These are phyloP conservation scores for Lentinula lateritia DNA, from an alignment of 768 basidiomycete species.

Conservation along the genomic window DNA sequence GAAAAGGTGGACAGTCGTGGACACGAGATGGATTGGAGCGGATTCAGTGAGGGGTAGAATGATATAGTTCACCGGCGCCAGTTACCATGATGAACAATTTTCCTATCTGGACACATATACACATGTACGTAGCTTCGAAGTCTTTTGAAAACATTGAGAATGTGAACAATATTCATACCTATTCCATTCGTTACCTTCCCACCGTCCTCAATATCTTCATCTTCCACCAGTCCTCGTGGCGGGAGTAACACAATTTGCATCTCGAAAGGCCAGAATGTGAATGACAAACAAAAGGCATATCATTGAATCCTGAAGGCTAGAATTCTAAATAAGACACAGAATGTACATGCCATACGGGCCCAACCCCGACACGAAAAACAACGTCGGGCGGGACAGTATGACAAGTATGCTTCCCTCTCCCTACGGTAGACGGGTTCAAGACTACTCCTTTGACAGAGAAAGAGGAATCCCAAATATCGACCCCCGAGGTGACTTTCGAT, in stretches of 20 bases:
- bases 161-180: not conserved
- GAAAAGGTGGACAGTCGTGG: not conserved
- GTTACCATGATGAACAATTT: too few species aligned
- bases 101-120: too few species aligned
- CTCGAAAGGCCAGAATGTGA: too few species aligned
- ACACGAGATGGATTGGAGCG: too few species aligned
- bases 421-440: not conserved
- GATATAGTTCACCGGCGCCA: too few species aligned
- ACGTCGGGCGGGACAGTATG: not conserved
- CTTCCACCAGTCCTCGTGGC: too few species aligned
- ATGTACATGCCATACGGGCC: constrained; percentile 5
- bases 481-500: constrained; percentile 4
- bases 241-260: too few species aligned
- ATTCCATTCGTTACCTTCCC: not conserved
- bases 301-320: too few species aligned
- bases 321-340: not conserved
- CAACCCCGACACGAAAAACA: not conserved
- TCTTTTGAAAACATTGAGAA: too few species aligned
- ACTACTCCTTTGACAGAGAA: not conserved
- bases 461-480: constrained; percentile 1
- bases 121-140: too few species aligned
- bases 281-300: too few species aligned
- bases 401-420: not conserved
- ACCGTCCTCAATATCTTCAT: not conserved
- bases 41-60: too few species aligned